These are phyloP conservation scores for Parvularia atlantis DNA, from an alignment of 78 protist species.

Conservation along the genomic window DNA sequence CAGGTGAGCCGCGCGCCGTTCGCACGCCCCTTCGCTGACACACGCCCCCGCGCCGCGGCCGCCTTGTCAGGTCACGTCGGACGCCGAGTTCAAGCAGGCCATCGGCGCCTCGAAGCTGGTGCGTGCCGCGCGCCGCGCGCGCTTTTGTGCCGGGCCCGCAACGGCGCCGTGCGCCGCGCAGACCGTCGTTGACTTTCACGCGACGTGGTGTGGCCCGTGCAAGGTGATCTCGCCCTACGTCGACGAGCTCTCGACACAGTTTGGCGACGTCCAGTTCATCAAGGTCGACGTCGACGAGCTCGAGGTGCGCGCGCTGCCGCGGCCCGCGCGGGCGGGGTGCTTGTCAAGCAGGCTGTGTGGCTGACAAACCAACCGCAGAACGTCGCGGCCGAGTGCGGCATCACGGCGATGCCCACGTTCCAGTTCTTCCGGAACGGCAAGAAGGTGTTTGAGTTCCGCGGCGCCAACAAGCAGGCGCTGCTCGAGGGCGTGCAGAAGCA, in stretches of 20 bases:
- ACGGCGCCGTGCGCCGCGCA: no score
- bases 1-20: no score
- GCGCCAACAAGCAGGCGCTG: no score
- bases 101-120: no score
- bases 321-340: background rate
- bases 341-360: background rate
- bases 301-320: background rate
- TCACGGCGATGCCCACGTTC: constrained; percentile 40
- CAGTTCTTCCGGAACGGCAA: constrained; percentile 12
- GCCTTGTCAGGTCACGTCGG: no score
- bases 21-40: no score
- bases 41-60: no score
- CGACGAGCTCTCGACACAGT: background rate
- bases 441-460: background rate
- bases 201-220: constrained; percentile 53
- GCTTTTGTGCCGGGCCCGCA: no score
- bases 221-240: constrained; percentile 19
- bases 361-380: background rate
- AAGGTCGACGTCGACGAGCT: constrained; percentile 45
- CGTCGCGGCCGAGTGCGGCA: constrained; percentile 5
- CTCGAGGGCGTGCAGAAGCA: no score
- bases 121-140: no score
- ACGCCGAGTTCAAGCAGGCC: no score
- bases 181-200: constrained; percentile 31
- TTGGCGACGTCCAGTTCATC: background rate